phyloP scores from a whole-genome alignment of 2,329 filamentous ascomycete species.

The Paradendryphiella salina region DNA sequence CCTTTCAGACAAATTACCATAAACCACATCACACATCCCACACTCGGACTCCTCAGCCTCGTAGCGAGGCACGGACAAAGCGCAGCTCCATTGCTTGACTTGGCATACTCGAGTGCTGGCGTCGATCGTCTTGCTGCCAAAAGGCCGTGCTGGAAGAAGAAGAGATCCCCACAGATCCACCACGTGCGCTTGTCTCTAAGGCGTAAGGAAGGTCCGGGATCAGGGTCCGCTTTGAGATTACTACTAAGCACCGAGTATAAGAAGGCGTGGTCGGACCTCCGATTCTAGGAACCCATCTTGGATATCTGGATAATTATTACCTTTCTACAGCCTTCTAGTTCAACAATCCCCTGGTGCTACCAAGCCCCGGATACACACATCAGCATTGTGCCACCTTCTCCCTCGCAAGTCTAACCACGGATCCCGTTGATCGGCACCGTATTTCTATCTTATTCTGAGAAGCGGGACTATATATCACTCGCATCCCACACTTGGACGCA shows the following conservation, averaged over 20 bases:
- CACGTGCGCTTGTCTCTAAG: conserved; percentile 7
- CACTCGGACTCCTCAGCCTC: conserved; percentile 8
- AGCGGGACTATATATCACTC: not conserved
- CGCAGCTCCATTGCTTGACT: conserved; percentile 7
- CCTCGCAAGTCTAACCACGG: not conserved
- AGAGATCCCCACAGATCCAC: conserved; percentile 11
- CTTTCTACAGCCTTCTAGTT: not conserved
- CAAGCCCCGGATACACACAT: not conserved
- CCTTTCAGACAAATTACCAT: conserved; percentile 29
- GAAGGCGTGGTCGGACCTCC: conserved; percentile 13
- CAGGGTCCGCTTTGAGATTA: conserved; percentile 5
- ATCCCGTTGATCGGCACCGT: conserved; percentile 9
- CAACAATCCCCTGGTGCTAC: no score
- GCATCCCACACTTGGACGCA: not conserved
- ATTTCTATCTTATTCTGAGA: not conserved
- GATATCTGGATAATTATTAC: not conserved
- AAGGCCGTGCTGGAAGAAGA: conserved; percentile 2
- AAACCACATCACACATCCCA: conserved; percentile 12
- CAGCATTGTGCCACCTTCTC: not conserved
- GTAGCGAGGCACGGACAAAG: conserved; percentile 8
- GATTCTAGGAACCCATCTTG: conserved; percentile 2
- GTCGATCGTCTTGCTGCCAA: conserved; percentile 11
- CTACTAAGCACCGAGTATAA: conserved; percentile 10
- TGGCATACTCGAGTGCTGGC: conserved; percentile 14
- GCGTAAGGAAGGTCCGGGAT: conserved; percentile 3